Evolutionary conservation across 495 filamentous ascomycete genomes (phyloP).

Genomic region (Pseudoneurospora amorphoporcata): DNA sequence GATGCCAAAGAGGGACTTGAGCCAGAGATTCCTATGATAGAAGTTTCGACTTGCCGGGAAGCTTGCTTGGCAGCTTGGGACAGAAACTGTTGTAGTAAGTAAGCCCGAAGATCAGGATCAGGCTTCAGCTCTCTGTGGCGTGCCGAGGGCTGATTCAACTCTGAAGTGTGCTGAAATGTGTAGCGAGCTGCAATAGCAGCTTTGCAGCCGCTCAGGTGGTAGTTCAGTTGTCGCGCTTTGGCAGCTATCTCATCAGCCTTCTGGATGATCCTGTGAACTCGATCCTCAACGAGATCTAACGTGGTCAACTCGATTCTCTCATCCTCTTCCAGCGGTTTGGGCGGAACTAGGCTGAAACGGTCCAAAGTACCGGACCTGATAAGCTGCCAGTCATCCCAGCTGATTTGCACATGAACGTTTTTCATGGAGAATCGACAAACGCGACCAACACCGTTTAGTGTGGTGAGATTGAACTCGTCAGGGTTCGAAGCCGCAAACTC

Average conservation of each 20-base stretch:
- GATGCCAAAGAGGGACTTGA: background rate
- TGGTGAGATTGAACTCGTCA: conserved; percentile 64
- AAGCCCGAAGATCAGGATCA: conserved; percentile 28
- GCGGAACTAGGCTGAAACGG: conserved; percentile 69
- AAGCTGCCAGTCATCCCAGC: conserved; percentile 75
- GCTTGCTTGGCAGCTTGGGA: conserved; percentile 13
- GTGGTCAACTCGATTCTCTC: conserved; percentile 78
- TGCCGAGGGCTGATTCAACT: background rate
- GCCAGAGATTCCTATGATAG: background rate
- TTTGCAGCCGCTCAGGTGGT: conserved; percentile 64
- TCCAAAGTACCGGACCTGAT: conserved; percentile 74
- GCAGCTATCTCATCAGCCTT: conserved; percentile 71
- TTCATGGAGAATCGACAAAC: conserved; percentile 76
- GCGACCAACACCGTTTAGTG: conserved; percentile 49
- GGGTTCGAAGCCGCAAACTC: conserved; percentile 75
- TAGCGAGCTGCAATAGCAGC: conserved; percentile 46
- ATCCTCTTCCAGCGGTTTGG: conserved; percentile 64
- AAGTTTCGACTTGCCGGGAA: background rate
- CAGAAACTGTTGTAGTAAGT: conserved; percentile 34
- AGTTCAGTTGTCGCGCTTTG: conserved; percentile 71
- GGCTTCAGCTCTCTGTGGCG: conserved; percentile 10
- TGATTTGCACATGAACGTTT: conserved; percentile 72
- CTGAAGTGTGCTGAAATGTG: background rate
- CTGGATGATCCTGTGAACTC: conserved; percentile 61
- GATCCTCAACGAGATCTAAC: conserved; percentile 71